Percentiles rank a stretch among this genome's conserved stretches.
Conservation (phyloP, 208 protist genomes). For the Wallacemonas sp. region DNA sequence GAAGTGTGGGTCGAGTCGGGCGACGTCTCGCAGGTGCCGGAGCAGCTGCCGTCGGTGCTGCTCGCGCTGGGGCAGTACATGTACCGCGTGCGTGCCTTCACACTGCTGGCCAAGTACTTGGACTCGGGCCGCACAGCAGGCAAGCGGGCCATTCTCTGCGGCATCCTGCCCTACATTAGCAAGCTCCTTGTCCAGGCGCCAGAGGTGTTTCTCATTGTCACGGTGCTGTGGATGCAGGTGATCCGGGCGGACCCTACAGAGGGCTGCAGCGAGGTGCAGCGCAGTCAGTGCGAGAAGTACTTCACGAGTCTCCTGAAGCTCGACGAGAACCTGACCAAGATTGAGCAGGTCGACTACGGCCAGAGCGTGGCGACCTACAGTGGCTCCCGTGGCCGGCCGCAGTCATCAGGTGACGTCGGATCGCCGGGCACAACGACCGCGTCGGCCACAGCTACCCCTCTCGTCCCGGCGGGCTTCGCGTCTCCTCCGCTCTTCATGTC, state of each 20-base stretch:
- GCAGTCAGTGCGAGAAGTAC: constrained; percentile 59
- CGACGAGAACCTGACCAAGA: constrained; percentile 84
- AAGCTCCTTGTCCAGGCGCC: constrained; percentile 93
- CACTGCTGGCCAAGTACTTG: constrained; percentile 96
- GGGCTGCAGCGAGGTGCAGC: constrained; percentile 62
- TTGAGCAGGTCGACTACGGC: constrained; percentile 79
- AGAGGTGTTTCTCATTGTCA: constrained; percentile 75
- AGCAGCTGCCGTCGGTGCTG: constrained; percentile 98
- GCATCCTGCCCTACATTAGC: constrained; percentile 97
- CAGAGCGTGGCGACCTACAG: constrained; percentile 26
- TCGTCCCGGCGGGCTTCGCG: not conserved
- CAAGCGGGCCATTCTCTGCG: constrained; percentile 94
- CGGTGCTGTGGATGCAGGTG: constrained; percentile 87
- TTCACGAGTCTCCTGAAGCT: constrained; percentile 72
- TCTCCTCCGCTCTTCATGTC: constrained; percentile 7
- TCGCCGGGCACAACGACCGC: not conserved
- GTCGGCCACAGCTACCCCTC: not conserved
- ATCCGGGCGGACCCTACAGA: constrained; percentile 57
- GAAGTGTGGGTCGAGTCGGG: constrained; percentile 98
- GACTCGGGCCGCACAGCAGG: constrained; percentile 97
- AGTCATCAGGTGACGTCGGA: constrained; percentile 29
- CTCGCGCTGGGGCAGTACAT: constrained; percentile 93
- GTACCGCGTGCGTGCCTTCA: constrained; percentile 95
- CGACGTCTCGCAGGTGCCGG: constrained; percentile 81
- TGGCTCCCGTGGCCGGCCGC: not conserved